A percentile compares a stretch with the other conserved stretches of the same genome.
Evolutionary conservation across 2,329 filamentous ascomycete genomes (phyloP).

Genomic region (Neofusicoccum kwambonambiense): DNA sequence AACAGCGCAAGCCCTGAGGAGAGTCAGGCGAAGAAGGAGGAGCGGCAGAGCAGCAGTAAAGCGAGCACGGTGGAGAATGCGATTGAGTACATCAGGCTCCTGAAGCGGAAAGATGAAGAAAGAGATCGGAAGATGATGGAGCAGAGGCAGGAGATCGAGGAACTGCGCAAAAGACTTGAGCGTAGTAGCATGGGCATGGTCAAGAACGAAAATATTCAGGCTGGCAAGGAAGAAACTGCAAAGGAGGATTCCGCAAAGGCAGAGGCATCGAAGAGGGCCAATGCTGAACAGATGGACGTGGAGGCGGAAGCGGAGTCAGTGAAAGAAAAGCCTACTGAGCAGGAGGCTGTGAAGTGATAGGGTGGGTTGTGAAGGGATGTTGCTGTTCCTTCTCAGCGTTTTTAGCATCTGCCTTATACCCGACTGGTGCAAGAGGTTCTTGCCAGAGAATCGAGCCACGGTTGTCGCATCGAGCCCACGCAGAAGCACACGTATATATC

Average conservation of each 20-base stretch:
- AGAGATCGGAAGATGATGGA: conserved; percentile 63
- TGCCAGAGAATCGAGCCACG: not conserved
- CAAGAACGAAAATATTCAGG: not conserved
- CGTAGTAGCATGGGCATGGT: not conserved
- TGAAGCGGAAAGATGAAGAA: conserved; percentile 71
- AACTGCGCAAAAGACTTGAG: conserved; percentile 35
- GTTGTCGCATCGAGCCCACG: not conserved
- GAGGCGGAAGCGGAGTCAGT: not conserved
- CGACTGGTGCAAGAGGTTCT: not conserved
- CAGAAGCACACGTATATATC: not conserved
- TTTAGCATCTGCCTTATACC: not conserved
- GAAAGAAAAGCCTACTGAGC: not conserved
- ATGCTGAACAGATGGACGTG: not conserved
- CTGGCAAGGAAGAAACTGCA: not conserved
- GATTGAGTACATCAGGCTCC: conserved; percentile 87
- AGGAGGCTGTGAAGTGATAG: conserved; percentile 10
- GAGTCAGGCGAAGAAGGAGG: conserved; percentile 31
- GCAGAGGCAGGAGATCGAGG: conserved; percentile 61
- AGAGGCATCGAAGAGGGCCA: not conserved
- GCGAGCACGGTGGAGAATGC: conserved; percentile 97
- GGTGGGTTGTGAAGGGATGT: not conserved
- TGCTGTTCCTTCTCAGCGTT: not conserved
- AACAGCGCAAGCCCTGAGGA: conserved; percentile 26
- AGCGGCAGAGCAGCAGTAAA: conserved; percentile 72
- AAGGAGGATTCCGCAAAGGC: not conserved